Conservation (phyloP, 331 rosid genomes). For the Malus hybrid region DNA sequence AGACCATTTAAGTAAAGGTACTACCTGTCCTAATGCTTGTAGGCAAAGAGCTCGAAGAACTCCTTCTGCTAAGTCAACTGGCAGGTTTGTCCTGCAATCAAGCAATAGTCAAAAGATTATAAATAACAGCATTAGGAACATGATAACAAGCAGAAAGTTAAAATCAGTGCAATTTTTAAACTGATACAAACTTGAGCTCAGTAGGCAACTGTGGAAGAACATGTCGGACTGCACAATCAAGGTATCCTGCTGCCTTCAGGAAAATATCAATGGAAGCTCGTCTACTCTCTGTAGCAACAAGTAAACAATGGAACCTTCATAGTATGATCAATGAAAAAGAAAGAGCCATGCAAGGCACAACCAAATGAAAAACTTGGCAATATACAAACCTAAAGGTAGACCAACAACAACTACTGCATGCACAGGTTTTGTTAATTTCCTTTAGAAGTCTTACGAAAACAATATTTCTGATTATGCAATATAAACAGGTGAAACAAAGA, state of each 20-base stretch:
- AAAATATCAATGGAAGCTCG: slow-evolving; percentile 78
- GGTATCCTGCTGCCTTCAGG: slow-evolving; percentile 87
- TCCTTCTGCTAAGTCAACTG: slow-evolving; percentile 90
- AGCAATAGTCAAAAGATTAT: slow-evolving; percentile 14
- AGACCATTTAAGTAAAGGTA: slow-evolving; percentile 8
- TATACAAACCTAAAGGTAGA: neutral
- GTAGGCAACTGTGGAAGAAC: slow-evolving; percentile 84
- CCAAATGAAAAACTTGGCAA: neutral
- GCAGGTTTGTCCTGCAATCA: slow-evolving; percentile 76
- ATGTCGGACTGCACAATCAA: slow-evolving; percentile 91
- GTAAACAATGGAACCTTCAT: slow-evolving; percentile 11
- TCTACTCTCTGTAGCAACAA: slow-evolving; percentile 62
- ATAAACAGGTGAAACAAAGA: neutral
- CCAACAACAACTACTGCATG: neutral
- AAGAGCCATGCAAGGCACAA: neutral
- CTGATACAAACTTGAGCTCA: slow-evolving; percentile 65
- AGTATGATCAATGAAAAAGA: neutral
- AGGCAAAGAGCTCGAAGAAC: slow-evolving; percentile 89
- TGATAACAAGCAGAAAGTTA: slow-evolving; percentile 5
- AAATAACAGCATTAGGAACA: slow-evolving; percentile 10
- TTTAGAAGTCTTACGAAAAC: neutral
- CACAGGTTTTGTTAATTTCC: neutral
- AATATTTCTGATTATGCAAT: neutral
- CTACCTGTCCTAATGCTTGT: slow-evolving; percentile 93
- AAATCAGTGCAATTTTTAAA: slow-evolving; percentile 3